Conservation (phyloP, 129 eudicot species). For the Flaveria brownii region DNA sequence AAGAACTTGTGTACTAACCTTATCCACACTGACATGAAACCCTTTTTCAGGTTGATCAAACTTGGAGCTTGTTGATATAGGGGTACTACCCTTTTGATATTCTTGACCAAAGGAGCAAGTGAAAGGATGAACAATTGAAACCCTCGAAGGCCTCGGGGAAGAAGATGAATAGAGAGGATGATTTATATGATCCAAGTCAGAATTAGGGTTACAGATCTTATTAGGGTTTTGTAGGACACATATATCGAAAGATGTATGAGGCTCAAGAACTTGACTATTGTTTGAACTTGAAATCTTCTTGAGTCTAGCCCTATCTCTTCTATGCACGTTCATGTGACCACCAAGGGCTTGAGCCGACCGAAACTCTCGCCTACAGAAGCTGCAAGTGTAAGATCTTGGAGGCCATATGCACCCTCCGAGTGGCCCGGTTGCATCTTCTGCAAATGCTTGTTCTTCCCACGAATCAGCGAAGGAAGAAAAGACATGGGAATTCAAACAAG, state of each 20-base stretch:
- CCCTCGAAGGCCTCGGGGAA: constrained; percentile 44
- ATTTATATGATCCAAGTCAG: constrained; percentile 37
- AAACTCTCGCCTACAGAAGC: constrained; percentile 82
- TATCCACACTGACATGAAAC: constrained; percentile 32
- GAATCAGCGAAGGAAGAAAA: constrained; percentile 53
- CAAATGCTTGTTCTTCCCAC: constrained; percentile 96
- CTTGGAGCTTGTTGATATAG: constrained; percentile 49
- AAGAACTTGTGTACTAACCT: constrained; percentile 24
- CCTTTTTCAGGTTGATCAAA: constrained; percentile 32
- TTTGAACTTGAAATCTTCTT: constrained; percentile 58
- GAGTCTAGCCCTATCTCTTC: constrained; percentile 87
- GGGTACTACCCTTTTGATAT: constrained; percentile 10
- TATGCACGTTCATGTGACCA: constrained; percentile 89
- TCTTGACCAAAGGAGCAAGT: constrained; percentile 45
- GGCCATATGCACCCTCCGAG: constrained; percentile 96
- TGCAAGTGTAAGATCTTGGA: constrained; percentile 92
- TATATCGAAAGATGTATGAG: constrained; percentile 29
- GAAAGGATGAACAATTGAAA: constrained; percentile 40
- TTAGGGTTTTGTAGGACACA: constrained; percentile 38
- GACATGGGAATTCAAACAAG: constrained; percentile 44
- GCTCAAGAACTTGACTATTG: constrained; percentile 31
- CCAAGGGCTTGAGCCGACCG: constrained; percentile 94
- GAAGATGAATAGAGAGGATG: constrained; percentile 34
- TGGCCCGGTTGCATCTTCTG: constrained; percentile 80
- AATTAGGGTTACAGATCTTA: constrained; percentile 30